These are phyloP conservation scores for Ramaria rubella DNA, from an alignment of 768 basidiomycete species.

Conservation along the genomic window DNA sequence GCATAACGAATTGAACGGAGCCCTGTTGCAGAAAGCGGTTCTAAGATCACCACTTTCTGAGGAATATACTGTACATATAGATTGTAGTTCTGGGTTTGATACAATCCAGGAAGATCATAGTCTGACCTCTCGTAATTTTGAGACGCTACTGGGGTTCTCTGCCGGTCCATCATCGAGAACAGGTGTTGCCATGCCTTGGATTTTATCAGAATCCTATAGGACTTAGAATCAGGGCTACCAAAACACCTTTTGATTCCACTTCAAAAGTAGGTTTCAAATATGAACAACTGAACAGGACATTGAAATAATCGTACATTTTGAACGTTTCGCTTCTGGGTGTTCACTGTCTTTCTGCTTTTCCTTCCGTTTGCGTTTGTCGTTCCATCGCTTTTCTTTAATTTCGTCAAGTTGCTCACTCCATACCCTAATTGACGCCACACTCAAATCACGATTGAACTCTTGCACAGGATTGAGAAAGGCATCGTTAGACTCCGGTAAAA, in stretches of 20 bases:
- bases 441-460: slow-evolving; percentile 94
- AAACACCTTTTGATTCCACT: not conserved
- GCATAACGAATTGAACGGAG: slow-evolving; percentile 95
- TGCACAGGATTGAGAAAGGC: slow-evolving; percentile 97
- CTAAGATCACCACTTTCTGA: slow-evolving; percentile 72
- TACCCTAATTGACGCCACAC: slow-evolving; percentile 81
- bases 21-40: slow-evolving; percentile 94
- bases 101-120: not conserved
- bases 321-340: slow-evolving; percentile 35
- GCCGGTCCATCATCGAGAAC: too few species aligned
- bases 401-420: slow-evolving; percentile 75
- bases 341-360: slow-evolving; percentile 30
- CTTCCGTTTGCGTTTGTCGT: slow-evolving; percentile 43
- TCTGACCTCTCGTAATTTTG: not conserved
- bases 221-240: not conserved
- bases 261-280: not conserved
- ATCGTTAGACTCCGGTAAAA: slow-evolving; percentile 66
- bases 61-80: slow-evolving; percentile 39
- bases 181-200: too few species aligned
- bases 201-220: too few species aligned
- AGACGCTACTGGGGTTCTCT: not conserved
- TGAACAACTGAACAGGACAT: not conserved
- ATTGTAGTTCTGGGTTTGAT: not conserved
- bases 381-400: slow-evolving; percentile 59
- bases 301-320: slow-evolving; percentile 31